Evolutionary conservation across 495 filamentous ascomycete species (phyloP).

Genomic region (Hapsidospora chrysogenum): DNA sequence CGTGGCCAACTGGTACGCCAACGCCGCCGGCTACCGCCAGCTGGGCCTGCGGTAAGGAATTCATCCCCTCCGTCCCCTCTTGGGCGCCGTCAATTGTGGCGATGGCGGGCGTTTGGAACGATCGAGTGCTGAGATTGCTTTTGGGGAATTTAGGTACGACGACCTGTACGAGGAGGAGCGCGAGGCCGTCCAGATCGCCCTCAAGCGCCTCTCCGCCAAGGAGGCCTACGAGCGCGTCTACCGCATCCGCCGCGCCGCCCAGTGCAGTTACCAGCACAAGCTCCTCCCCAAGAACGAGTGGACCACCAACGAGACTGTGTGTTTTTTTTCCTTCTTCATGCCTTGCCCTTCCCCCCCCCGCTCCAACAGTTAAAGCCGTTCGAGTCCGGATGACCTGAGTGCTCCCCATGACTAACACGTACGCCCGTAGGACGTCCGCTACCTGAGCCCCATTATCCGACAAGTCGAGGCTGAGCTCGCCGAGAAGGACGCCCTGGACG

Average conservation of each 20-base stretch:
- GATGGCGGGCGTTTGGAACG: not conserved
- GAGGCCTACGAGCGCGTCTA: constrained; percentile 92
- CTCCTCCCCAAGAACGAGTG: constrained; percentile 69
- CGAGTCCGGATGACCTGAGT: not conserved
- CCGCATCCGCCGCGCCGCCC: constrained; percentile 87
- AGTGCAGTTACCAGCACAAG: constrained; percentile 58
- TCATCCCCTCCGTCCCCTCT: not conserved
- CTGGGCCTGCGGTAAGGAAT: constrained; percentile 67
- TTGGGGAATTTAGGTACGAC: constrained; percentile 55
- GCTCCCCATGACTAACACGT: constrained; percentile 7
- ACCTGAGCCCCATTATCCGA: constrained; percentile 65
- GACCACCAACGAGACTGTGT: constrained; percentile 36
- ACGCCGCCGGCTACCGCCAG: constrained; percentile 81
- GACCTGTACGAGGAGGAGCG: constrained; percentile 85
- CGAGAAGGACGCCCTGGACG: constrained; percentile 72
- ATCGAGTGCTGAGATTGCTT: not conserved
- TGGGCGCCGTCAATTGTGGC: too few species aligned
- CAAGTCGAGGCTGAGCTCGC: constrained; percentile 68
- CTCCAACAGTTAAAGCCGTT: constrained; percentile 9
- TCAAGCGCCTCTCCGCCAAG: constrained; percentile 80
- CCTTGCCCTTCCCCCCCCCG: too few species aligned
- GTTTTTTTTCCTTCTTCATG: constrained; percentile 15
- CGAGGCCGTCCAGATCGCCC: constrained; percentile 66
- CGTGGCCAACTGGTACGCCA: constrained; percentile 65
- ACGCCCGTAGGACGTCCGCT: constrained; percentile 47